Conservation (phyloP, 257 asterid species). For the Solanum phureja region DNA sequence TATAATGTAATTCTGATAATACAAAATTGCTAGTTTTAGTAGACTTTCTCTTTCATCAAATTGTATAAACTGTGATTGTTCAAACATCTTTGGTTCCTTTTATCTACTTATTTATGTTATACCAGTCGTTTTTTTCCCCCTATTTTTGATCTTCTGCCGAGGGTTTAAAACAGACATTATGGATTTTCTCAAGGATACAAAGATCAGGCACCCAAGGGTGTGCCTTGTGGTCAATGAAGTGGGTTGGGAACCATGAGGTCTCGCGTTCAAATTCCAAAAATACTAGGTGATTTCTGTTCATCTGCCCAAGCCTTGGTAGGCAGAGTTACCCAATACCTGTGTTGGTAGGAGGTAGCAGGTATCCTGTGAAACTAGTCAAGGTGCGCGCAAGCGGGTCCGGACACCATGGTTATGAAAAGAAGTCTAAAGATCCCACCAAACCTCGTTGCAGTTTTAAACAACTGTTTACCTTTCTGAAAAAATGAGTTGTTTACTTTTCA, state of each 20-base stretch:
- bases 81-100: neutral
- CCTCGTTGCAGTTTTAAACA: neutral
- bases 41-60: neutral
- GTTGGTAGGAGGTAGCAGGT: neutral
- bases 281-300: neutral
- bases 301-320: neutral
- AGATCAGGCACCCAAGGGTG: neutral
- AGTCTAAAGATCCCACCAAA: neutral
- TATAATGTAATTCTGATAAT: neutral
- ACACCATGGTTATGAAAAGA: neutral
- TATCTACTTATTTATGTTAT: neutral
- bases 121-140: neutral
- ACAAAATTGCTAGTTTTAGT: neutral
- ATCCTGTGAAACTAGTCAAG: neutral
- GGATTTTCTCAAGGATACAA: neutral
- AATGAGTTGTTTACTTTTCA: neutral
- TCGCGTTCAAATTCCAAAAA: neutral
- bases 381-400: neutral
- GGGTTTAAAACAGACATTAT: neutral
- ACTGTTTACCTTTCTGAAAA: neutral
- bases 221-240: neutral
- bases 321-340: neutral
- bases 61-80: neutral
- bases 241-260: neutral
- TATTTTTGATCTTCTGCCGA: neutral